These are phyloP conservation scores for Cocos nucifera DNA, from an alignment of 176 grass and related monocot genomes.

Conservation along the genomic window DNA sequence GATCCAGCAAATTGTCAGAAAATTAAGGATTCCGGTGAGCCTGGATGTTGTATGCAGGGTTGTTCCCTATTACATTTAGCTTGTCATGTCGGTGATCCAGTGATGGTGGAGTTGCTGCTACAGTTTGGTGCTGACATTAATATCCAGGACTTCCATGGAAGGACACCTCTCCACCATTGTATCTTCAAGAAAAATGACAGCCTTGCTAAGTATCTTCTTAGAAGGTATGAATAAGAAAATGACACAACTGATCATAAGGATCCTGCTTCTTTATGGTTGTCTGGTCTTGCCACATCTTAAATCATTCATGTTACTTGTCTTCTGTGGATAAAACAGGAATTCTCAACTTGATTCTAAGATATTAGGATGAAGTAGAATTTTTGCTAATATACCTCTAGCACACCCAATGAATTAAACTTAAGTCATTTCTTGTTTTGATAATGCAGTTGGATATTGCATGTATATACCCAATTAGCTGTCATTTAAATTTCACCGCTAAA, in stretches of 20 bases:
- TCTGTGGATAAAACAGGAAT: no score
- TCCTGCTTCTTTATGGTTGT: no score
- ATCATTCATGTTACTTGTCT: neutral
- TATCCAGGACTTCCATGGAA: slow-evolving; percentile 81
- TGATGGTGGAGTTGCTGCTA: slow-evolving; percentile 66
- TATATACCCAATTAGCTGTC: no score
- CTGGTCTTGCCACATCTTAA: neutral
- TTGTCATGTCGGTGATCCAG: slow-evolving; percentile 43
- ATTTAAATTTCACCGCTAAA: no score
- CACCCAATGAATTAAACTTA: no score
- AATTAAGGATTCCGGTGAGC: slow-evolving; percentile 37
- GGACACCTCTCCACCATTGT: slow-evolving; percentile 85
- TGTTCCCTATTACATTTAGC: slow-evolving; percentile 76
- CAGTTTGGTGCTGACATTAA: slow-evolving; percentile 87
- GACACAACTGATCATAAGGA: no score
- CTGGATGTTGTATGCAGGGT: slow-evolving; percentile 73
- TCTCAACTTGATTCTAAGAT: no score
- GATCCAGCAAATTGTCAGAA: slow-evolving; percentile 66
- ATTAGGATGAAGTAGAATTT: no score
- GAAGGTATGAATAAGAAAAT: slow-evolving; percentile 46
- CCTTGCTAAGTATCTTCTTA: slow-evolving; percentile 77
- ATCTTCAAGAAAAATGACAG: slow-evolving; percentile 72
- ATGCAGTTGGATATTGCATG: no score
- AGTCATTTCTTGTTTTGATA: no score
- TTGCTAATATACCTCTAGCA: no score